A percentile compares a stretch with the other conserved stretches of the same genome.
Evolutionary conservation across 192 early-diverging fungal species (phyloP).

Genomic region (Gonapodya prolifera): DNA sequence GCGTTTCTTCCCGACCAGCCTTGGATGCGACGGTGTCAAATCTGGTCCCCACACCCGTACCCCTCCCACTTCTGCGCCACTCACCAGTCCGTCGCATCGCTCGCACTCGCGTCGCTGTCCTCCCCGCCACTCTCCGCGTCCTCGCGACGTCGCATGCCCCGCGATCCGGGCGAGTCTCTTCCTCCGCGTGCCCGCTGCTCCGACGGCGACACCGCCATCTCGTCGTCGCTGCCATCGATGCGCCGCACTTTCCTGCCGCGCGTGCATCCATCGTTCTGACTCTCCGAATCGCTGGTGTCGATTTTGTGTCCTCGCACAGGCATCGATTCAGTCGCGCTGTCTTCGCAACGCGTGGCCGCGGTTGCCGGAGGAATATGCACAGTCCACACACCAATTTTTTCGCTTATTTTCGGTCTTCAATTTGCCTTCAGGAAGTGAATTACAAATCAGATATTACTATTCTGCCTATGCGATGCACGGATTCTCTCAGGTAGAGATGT

Average conservation of each 20-base stretch:
- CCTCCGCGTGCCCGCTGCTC: neutral
- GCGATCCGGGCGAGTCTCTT: neutral
- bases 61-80: neutral
- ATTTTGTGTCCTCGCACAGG: neutral
- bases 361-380: no score
- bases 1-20: neutral
- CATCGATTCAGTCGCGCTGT: no score
- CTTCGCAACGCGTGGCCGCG: no score
- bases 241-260: neutral
- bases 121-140: no score
- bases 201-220: neutral
- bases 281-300: neutral
- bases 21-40: neutral
- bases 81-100: neutral
- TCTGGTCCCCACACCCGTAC: neutral
- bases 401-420: no score
- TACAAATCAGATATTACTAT: no score
- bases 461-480: no score
- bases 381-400: no score
- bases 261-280: neutral
- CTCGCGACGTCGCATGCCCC: no score
- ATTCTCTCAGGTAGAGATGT: no score
- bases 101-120: neutral
- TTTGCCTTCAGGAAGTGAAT: no score
- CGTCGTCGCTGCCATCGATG: neutral